These are phyloP conservation scores for Dactylis glomerata DNA, from an alignment of 176 grass and related monocot genomes.

Conservation along the genomic window DNA sequence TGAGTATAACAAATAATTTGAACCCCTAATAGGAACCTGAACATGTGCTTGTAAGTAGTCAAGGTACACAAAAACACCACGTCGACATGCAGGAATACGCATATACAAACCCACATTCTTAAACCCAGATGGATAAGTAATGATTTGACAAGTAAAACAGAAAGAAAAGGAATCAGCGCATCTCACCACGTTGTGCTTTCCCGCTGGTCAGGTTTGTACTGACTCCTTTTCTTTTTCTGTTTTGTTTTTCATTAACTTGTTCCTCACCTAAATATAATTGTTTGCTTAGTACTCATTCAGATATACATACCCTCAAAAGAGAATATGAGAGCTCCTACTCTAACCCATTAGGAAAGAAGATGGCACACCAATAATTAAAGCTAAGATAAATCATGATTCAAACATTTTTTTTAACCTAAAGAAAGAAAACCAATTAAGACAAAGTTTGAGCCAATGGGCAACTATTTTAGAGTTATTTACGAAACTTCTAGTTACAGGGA, in stretches of 20 bases:
- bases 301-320: slow-evolving; percentile 51
- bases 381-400: background rate
- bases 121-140: slow-evolving; percentile 17
- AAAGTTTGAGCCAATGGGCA: background rate
- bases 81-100: background rate
- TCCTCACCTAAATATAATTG: slow-evolving; percentile 61
- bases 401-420: slow-evolving; percentile 15
- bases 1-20: background rate
- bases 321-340: slow-evolving; percentile 22
- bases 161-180: slow-evolving; percentile 59
- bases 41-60: background rate
- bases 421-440: slow-evolving; percentile 18
- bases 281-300: slow-evolving; percentile 52
- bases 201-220: slow-evolving; percentile 60
- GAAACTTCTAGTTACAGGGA: slow-evolving; percentile 6
- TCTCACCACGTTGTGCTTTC: slow-evolving; percentile 63
- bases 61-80: background rate
- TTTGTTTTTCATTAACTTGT: slow-evolving; percentile 76
- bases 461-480: background rate
- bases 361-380: background rate
- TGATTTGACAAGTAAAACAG: slow-evolving; percentile 35
- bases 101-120: slow-evolving; percentile 2
- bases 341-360: slow-evolving; percentile 29
- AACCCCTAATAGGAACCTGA: background rate
- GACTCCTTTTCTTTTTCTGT: slow-evolving; percentile 76